Evolutionary conservation across 2,329 filamentous ascomycete genomes (phyloP).

Genomic region (Exophiala oligosperma): DNA sequence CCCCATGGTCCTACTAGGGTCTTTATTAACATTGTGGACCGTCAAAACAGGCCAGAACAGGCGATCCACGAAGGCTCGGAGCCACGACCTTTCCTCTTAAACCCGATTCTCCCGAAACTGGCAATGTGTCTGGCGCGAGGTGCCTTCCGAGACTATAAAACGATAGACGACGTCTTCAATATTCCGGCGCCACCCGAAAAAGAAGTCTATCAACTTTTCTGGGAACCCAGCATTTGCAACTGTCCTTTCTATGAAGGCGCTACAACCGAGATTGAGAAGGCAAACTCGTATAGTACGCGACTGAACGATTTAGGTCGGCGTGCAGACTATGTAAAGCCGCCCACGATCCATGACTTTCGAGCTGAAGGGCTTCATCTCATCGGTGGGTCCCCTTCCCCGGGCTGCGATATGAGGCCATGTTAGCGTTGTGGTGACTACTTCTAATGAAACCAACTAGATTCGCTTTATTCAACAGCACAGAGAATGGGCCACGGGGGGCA

Average conservation of each 20-base stretch:
- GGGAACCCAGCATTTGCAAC: conserved; percentile 16
- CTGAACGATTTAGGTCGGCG: conserved; percentile 11
- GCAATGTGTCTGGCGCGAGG: conserved; percentile 21
- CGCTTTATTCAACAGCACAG: conserved; percentile 1
- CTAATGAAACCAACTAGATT: conserved; percentile 2
- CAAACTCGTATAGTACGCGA: conserved; percentile 13
- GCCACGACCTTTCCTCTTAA: conserved; percentile 7
- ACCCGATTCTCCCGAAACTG: conserved; percentile 21
- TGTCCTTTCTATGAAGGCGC: conserved; percentile 16
- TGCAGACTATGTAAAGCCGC: conserved; percentile 11
- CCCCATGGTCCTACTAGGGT: background rate
- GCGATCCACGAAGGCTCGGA: conserved; percentile 29
- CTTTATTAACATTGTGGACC: conserved; percentile 5
- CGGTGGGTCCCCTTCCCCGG: conserved; percentile 3
- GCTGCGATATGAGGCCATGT: background rate
- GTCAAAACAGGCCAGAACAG: conserved; percentile 24
- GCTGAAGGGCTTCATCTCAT: conserved; percentile 15
- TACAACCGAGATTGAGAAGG: conserved; percentile 12
- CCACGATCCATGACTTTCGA: conserved; percentile 14
- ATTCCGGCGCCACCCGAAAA: conserved; percentile 22
- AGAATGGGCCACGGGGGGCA: conserved; percentile 9
- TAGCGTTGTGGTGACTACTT: background rate
- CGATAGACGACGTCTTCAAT: conserved; percentile 22
- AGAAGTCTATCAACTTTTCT: conserved; percentile 17
- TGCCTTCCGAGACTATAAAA: conserved; percentile 27